These are phyloP conservation scores for Arabidopsis hybrid DNA, from an alignment of 441 rosid genomes.

Conservation along the genomic window DNA sequence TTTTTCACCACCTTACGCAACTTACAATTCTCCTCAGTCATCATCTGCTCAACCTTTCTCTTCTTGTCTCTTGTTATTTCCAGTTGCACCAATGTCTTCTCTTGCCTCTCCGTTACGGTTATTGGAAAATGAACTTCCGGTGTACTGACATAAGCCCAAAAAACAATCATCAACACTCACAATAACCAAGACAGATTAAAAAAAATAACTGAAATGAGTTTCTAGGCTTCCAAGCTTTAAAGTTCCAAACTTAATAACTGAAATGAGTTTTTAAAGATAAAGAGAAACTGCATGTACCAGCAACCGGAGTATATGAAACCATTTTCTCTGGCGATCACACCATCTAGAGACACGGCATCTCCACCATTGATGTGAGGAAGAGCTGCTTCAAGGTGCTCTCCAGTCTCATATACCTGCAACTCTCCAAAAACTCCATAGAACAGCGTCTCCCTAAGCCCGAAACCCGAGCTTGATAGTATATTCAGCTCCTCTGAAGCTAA, in stretches of 20 bases:
- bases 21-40: not conserved
- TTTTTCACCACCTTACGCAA: slow-evolving; percentile 18
- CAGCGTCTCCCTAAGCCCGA: slow-evolving; percentile 71
- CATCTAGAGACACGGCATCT: slow-evolving; percentile 69
- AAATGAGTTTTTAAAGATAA: slow-evolving; percentile 6
- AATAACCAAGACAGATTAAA: slow-evolving; percentile 6
- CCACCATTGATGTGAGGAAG: slow-evolving; percentile 47
- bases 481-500: slow-evolving; percentile 36
- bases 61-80: slow-evolving; percentile 17
- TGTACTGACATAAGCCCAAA: slow-evolving; percentile 14
- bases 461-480: slow-evolving; percentile 46
- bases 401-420: slow-evolving; percentile 68
- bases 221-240: not conserved
- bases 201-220: not conserved
- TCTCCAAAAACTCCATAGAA: slow-evolving; percentile 56
- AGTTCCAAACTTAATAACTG: not conserved
- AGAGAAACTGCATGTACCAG: slow-evolving; percentile 46
- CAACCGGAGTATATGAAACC: slow-evolving; percentile 54
- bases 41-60: slow-evolving; percentile 31
- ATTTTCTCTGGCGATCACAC: slow-evolving; percentile 58
- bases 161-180: not conserved
- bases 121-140: slow-evolving; percentile 40
- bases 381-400: slow-evolving; percentile 53
- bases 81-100: not conserved
- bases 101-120: slow-evolving; percentile 26